phyloP scores from a whole-genome alignment of 345 rosid genomes.

The Gossypium bickii region DNA sequence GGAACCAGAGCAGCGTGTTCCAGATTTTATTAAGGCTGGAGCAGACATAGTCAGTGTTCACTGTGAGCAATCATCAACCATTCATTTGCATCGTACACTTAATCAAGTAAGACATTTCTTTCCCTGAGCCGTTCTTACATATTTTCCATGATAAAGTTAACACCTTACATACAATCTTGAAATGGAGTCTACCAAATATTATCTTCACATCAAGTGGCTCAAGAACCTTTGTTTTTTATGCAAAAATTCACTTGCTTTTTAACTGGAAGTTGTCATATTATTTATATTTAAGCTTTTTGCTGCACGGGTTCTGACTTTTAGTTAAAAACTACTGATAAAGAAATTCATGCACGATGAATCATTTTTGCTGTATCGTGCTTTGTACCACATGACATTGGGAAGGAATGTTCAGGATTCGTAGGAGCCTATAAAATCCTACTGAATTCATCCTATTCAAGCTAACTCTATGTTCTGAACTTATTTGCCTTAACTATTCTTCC shows the following conservation, averaged over 20 bases:
- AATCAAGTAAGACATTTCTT: slow-evolving; percentile 45
- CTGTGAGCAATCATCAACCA: slow-evolving; percentile 90
- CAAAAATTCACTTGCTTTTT: neutral
- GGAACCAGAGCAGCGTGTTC: slow-evolving; percentile 86
- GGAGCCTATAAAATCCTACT: neutral
- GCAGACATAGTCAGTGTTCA: slow-evolving; percentile 98
- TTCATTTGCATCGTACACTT: slow-evolving; percentile 89
- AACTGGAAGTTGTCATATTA: neutral
- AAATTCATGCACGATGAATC: neutral
- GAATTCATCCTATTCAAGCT: neutral
- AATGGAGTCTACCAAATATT: neutral
- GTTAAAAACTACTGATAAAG: neutral
- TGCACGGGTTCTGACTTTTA: neutral
- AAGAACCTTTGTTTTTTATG: neutral
- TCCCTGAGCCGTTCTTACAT: neutral
- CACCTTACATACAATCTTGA: neutral
- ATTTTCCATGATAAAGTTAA: neutral
- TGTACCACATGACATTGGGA: neutral
- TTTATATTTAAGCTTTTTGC: neutral
- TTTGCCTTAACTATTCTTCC: neutral
- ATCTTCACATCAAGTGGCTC: neutral
- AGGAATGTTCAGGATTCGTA: neutral
- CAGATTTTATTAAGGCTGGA: slow-evolving; percentile 98
- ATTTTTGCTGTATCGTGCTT: neutral
- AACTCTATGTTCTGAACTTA: neutral